phyloP scores from a whole-genome alignment of 192 early-diverging fungal genomes.

The Backusella tuberculispora region DNA sequence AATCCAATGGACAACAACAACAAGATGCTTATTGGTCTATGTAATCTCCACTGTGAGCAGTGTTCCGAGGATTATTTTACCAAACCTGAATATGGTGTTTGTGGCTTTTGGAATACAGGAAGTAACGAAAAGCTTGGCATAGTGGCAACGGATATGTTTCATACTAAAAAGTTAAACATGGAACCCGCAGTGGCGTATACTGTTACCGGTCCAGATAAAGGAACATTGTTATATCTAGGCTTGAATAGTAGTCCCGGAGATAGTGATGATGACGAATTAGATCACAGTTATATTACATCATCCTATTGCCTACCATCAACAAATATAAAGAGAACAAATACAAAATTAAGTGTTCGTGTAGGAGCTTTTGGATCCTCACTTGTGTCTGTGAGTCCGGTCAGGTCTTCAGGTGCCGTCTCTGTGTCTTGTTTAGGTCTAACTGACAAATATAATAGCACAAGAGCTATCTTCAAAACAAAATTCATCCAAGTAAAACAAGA shows the following conservation, averaged over 20 bases:
- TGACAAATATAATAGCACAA: conserved; percentile 41
- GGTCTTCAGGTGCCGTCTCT: background rate
- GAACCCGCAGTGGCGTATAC: background rate
- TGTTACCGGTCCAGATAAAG: background rate
- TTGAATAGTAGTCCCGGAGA: background rate
- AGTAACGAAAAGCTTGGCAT: background rate
- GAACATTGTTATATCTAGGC: background rate
- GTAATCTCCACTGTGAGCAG: conserved; percentile 23
- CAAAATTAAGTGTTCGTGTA: conserved; percentile 5
- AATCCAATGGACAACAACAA: conserved; percentile 19
- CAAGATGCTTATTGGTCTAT: conserved; percentile 18
- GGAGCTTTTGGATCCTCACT: background rate
- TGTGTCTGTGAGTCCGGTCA: background rate
- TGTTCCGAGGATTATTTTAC: background rate
- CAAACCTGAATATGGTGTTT: conserved; percentile 1
- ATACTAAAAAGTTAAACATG: background rate
- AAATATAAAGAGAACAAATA: background rate
- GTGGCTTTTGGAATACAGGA: conserved; percentile 20
- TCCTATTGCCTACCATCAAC: background rate
- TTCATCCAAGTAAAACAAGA: background rate
- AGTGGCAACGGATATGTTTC: background rate
- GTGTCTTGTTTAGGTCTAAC: conserved; percentile 36
- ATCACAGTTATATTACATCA: background rate
- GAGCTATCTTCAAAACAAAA: conserved; percentile 14
- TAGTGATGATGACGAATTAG: background rate